These are phyloP conservation scores for Fusarium ramigenum DNA, from an alignment of 2,329 filamentous ascomycete genomes.

Conservation along the genomic window DNA sequence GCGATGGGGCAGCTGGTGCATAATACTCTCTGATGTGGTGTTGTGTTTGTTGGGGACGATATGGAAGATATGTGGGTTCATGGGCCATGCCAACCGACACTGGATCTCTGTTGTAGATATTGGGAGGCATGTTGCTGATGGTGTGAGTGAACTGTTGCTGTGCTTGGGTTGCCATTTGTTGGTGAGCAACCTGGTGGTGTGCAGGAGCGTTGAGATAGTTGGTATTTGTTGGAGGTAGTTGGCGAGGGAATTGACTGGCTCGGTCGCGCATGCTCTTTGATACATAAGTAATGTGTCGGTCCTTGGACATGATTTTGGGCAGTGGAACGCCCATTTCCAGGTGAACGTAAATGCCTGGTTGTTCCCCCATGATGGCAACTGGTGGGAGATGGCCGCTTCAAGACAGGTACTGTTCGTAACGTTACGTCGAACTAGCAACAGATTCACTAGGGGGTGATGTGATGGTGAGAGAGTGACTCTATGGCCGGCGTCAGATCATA, in stretches of 20 bases:
- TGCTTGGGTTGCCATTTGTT: constrained; percentile 11
- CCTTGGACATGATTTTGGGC: constrained; percentile 55
- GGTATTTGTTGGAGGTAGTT: constrained; percentile 56
- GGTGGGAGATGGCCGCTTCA: not conserved
- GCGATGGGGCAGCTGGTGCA: constrained; percentile 4
- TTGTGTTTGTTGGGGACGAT: constrained; percentile 21
- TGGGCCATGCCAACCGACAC: constrained; percentile 6
- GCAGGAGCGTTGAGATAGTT: constrained; percentile 52
- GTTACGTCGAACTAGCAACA: not conserved
- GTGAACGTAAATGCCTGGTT: constrained; percentile 56
- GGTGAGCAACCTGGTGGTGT: constrained; percentile 10
- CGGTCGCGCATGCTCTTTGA: constrained; percentile 57
- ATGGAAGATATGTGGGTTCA: constrained; percentile 8
- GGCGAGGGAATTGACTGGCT: constrained; percentile 55
- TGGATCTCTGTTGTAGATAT: constrained; percentile 13
- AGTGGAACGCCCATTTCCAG: constrained; percentile 63
- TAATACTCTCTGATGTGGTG: constrained; percentile 25
- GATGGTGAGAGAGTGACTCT: not conserved
- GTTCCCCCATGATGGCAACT: constrained; percentile 37
- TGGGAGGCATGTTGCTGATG: not conserved
- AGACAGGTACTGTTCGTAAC: not conserved
- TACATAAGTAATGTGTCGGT: constrained; percentile 57
- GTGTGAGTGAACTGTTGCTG: constrained; percentile 23
- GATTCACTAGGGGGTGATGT: not conserved
- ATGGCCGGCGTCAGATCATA: not conserved